Evolutionary conservation across 176 grass and related monocot species (phyloP).

Genomic region (Ampelocalamus luodianensis): DNA sequence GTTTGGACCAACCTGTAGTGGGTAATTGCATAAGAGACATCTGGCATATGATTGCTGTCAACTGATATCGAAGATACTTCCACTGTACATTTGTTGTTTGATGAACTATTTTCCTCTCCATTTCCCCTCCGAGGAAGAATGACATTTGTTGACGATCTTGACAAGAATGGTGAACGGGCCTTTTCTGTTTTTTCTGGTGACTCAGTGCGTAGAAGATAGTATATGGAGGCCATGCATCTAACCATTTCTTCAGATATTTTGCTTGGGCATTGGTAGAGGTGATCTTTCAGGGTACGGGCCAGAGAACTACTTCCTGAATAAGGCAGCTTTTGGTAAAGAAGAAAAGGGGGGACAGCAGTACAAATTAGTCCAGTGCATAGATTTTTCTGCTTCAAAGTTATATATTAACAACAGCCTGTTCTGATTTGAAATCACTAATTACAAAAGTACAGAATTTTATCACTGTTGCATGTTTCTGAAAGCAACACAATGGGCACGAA

Average conservation of each 20-base stretch:
- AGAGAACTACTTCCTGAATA: conserved; percentile 62
- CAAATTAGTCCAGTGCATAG: conserved; percentile 32
- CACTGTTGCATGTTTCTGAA: conserved; percentile 4
- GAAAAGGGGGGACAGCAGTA: conserved; percentile 29
- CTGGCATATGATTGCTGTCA: conserved; percentile 67
- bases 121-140: conserved; percentile 62
- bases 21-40: conserved; percentile 67
- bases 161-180: conserved; percentile 68
- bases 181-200: conserved; percentile 60
- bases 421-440: neutral
- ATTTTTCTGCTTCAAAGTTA: conserved; percentile 21
- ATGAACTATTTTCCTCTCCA: conserved; percentile 53
- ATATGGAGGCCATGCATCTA: conserved; percentile 89
- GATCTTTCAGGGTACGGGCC: conserved; percentile 83
- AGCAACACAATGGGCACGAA: neutral
- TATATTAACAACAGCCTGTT: neutral
- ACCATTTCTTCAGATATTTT: conserved; percentile 99
- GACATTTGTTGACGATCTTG: conserved; percentile 79
- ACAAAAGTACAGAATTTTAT: neutral
- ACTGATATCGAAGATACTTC: conserved; percentile 68
- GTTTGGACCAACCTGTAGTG: conserved; percentile 77
- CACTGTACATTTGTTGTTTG: conserved; percentile 50
- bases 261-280: conserved; percentile 89
- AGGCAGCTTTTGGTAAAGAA: conserved; percentile 69
- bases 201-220: conserved; percentile 62